Evolutionary conservation across 495 filamentous ascomycete species (phyloP).

Genomic region (Echria macrotheca): DNA sequence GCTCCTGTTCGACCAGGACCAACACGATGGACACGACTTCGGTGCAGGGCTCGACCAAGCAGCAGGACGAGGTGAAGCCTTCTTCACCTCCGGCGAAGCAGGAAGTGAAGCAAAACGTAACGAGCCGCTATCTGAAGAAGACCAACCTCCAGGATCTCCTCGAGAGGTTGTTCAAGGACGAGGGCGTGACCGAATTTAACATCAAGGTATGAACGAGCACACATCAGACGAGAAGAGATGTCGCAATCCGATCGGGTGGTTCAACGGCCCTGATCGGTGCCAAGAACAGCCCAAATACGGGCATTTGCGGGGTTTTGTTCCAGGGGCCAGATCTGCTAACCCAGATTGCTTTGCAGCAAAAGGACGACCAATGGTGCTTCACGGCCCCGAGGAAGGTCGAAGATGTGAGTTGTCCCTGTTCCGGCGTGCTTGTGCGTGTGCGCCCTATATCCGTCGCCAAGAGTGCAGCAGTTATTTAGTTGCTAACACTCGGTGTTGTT

Average conservation of each 20-base stretch:
- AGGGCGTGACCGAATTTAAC: conserved; percentile 25
- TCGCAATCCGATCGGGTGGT: too few relatives aligned
- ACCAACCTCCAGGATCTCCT: conserved; percentile 28
- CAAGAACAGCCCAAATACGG: too few relatives aligned
- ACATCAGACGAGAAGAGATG: neutral
- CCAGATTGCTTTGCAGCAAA: conserved; percentile 20
- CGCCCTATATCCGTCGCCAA: neutral
- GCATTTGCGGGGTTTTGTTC: too few relatives aligned
- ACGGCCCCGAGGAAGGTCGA: conserved; percentile 29
- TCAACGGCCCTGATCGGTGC: too few relatives aligned
- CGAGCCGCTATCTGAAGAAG: conserved; percentile 29
- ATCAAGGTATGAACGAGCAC: conserved; percentile 25
- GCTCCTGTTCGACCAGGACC: conserved; percentile 1
- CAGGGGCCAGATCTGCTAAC: neutral
- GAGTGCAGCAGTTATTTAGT: neutral
- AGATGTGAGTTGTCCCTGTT: conserved; percentile 20
- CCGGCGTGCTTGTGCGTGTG: neutral
- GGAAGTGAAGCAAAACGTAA: conserved; percentile 18
- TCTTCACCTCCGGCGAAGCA: neutral
- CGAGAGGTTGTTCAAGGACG: conserved; percentile 25
- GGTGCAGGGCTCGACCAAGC: neutral
- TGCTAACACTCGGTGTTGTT: neutral
- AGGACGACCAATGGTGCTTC: conserved; percentile 34
- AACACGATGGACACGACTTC: neutral
- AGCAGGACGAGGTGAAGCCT: neutral